phyloP scores from a whole-genome alignment of 2,329 filamentous ascomycete species.

The Xylaria sp. region DNA sequence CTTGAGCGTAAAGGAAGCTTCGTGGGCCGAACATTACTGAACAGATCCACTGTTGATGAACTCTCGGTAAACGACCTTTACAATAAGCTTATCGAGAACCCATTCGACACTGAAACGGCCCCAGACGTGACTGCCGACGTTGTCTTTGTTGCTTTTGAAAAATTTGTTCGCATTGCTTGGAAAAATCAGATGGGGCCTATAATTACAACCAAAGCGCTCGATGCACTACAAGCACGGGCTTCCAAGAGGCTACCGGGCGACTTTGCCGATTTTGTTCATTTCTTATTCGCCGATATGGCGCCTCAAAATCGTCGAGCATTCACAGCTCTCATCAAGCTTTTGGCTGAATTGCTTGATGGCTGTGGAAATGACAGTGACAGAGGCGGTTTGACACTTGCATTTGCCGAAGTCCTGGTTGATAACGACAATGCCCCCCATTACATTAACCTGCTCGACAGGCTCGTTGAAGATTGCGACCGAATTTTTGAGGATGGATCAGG shows the following conservation, averaged over 20 bases:
- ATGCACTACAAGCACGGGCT: constrained; percentile 76
- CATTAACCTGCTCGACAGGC: constrained; percentile 86
- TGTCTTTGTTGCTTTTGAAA: constrained; percentile 92
- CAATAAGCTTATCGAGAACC: constrained; percentile 86
- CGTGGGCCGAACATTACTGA: constrained; percentile 79
- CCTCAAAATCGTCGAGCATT: constrained; percentile 81
- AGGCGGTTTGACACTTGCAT: constrained; percentile 86
- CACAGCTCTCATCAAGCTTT: constrained; percentile 82
- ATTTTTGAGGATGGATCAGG: constrained; percentile 76
- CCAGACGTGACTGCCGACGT: constrained; percentile 83
- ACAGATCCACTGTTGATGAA: constrained; percentile 77
- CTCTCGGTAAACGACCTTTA: constrained; percentile 89
- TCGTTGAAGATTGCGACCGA: constrained; percentile 88
- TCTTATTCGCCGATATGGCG: constrained; percentile 72
- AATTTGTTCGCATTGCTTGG: constrained; percentile 90
- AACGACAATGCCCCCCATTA: constrained; percentile 83
- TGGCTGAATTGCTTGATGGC: constrained; percentile 88
- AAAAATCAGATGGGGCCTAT: constrained; percentile 87
- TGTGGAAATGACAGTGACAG: constrained; percentile 92
- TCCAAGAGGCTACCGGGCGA: constrained; percentile 76
- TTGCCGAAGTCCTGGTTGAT: constrained; percentile 85
- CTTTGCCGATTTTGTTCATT: constrained; percentile 76
- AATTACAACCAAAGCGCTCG: constrained; percentile 76
- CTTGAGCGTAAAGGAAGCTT: constrained; percentile 89
- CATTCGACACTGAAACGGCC: constrained; percentile 79